Evolutionary conservation across 1,284 basidiomycete species (phyloP).

Genomic region (Papiliotrema laurentii): DNA sequence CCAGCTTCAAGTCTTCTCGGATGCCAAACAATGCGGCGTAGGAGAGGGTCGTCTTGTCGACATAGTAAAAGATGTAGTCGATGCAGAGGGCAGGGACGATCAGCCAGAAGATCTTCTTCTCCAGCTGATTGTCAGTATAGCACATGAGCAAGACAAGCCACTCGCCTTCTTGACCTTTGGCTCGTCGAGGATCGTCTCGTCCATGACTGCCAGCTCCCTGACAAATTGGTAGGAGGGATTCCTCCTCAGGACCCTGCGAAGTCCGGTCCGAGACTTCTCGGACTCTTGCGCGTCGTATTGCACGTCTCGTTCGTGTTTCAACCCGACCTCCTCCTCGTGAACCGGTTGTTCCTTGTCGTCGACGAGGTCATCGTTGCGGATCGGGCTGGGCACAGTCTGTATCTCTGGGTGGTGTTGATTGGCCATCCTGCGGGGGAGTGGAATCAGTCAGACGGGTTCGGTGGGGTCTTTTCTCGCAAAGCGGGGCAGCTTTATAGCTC

Average conservation of each 20-base stretch:
- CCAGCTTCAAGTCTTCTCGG: conserved; percentile 32
- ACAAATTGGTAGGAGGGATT: conserved; percentile 45
- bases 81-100: conserved; percentile 48
- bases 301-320: not conserved
- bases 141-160: not conserved
- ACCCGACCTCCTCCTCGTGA: not conserved
- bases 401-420: too few species aligned
- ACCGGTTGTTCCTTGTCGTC: not conserved
- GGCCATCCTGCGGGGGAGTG: too few species aligned
- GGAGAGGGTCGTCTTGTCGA: conserved; percentile 35
- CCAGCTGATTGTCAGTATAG: conserved; percentile 26
- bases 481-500: too few species aligned
- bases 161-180: conserved; percentile 36
- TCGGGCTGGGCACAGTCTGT: too few species aligned
- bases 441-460: too few species aligned
- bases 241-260: conserved; percentile 38
- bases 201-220: conserved; percentile 42
- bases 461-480: too few species aligned
- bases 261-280: conserved; percentile 16
- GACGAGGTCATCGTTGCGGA: too few species aligned
- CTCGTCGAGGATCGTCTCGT: conserved; percentile 37
- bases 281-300: conserved; percentile 6
- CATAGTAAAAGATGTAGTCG: conserved; percentile 51
- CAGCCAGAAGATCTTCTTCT: conserved; percentile 44
- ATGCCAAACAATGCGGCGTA: conserved; percentile 47